These are phyloP conservation scores for Fusarium ambrosium DNA, from an alignment of 2,329 filamentous ascomycete genomes.

Conservation along the genomic window DNA sequence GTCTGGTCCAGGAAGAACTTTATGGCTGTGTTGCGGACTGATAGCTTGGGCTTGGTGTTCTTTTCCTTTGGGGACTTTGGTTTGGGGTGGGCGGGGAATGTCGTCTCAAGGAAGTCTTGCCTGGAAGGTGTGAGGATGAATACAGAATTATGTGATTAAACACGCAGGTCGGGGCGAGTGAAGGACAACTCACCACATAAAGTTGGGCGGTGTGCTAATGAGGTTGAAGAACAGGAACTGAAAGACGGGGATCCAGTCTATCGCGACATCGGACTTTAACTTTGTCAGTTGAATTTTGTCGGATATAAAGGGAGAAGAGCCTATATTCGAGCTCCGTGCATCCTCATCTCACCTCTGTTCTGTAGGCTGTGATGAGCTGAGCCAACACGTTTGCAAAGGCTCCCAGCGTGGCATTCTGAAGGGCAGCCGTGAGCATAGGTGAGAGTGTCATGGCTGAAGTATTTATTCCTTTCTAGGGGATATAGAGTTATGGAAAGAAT, in stretches of 20 bases:
- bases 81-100: conserved; percentile 76
- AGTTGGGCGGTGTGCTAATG: conserved; percentile 84
- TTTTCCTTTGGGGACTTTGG: conserved; percentile 50
- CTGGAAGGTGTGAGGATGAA: conserved; percentile 53
- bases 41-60: conserved; percentile 61
- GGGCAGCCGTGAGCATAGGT: conserved; percentile 70
- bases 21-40: conserved; percentile 72
- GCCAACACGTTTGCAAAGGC: conserved; percentile 80
- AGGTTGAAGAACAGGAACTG: conserved; percentile 83
- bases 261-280: conserved; percentile 63
- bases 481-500: neutral
- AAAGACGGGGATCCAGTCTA: conserved; percentile 77
- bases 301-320: neutral
- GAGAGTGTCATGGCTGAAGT: conserved; percentile 51
- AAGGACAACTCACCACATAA: conserved; percentile 74
- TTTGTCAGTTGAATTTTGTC: neutral
- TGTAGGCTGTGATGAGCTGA: conserved; percentile 76
- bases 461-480: neutral
- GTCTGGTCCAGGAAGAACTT: conserved; percentile 80
- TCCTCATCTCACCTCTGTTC: conserved; percentile 64
- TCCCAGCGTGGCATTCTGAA: conserved; percentile 76
- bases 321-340: neutral
- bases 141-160: conserved; percentile 1
- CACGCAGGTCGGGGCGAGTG: neutral
- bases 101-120: conserved; percentile 81